A percentile compares a stretch with the other conserved stretches of the same genome.
Evolutionary conservation across 257 asterid genomes (phyloP).

Genomic region (Solanum ahanhuiri): DNA sequence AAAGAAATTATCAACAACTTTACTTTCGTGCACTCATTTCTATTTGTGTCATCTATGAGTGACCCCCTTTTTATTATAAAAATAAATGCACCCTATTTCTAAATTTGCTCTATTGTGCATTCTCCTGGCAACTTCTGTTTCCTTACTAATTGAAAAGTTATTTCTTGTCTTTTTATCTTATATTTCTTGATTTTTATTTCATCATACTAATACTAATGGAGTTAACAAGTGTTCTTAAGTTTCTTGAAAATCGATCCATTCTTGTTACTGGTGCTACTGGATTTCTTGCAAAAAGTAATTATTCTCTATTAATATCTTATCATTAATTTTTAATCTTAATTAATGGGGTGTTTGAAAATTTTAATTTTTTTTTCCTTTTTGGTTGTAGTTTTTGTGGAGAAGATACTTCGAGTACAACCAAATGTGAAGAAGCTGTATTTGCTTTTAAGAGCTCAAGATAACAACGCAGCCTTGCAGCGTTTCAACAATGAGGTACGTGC

Average conservation of each 20-base stretch:
- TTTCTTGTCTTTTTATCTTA: neutral
- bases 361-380: too few species aligned
- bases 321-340: neutral
- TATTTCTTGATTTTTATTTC: neutral
- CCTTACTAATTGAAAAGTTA: neutral
- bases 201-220: conserved; percentile 18
- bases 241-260: conserved; percentile 35
- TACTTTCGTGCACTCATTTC: neutral
- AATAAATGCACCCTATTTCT: neutral
- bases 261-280: conserved; percentile 54
- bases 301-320: neutral
- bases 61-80: neutral
- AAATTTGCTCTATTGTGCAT: neutral
- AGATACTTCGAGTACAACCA: conserved; percentile 60
- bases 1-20: neutral
- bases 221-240: conserved; percentile 28
- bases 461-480: conserved; percentile 38
- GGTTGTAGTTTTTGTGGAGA: conserved; percentile 30
- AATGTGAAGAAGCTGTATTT: conserved; percentile 45
- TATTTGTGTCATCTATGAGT: neutral
- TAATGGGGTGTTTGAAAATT: neutral
- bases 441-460: conserved; percentile 45
- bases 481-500: conserved; percentile 41
- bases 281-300: conserved; percentile 34
- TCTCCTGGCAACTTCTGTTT: neutral